These are phyloP conservation scores for Fusarium tjaetaba DNA, from an alignment of 2,329 filamentous ascomycete species.

Conservation along the genomic window DNA sequence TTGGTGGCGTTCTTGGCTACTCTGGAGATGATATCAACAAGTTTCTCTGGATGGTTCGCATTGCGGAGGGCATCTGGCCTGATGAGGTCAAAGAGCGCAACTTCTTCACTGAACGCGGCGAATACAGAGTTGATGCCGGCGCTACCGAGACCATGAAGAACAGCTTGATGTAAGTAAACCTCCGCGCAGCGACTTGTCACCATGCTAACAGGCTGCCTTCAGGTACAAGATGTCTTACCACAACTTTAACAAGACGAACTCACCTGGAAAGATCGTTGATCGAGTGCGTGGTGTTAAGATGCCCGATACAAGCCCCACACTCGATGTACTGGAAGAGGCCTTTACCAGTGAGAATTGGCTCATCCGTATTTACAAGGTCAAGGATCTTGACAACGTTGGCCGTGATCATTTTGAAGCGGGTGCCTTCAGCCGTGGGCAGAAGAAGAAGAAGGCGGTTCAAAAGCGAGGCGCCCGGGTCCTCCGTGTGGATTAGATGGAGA, in stretches of 20 bases:
- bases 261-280: constrained; percentile 87
- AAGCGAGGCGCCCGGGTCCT: constrained; percentile 77
- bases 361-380: constrained; percentile 99
- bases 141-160: constrained; percentile 98
- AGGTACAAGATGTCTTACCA: constrained; percentile 99
- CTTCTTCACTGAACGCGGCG: constrained; percentile 92
- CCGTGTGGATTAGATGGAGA: constrained; percentile 70
- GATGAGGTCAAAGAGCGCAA: constrained; percentile 97
- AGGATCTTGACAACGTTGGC: constrained; percentile 95
- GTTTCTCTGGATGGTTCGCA: constrained; percentile 99
- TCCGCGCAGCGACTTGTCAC: not conserved
- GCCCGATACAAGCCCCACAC: constrained; percentile 84
- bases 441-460: constrained; percentile 82
- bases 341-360: constrained; percentile 99
- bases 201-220: constrained; percentile 28
- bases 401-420: constrained; percentile 79
- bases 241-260: constrained; percentile 94
- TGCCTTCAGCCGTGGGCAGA: constrained; percentile 80
- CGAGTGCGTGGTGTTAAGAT: constrained; percentile 84
- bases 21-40: constrained; percentile 99
- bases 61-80: constrained; percentile 99
- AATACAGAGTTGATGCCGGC: constrained; percentile 93
- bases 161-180: constrained; percentile 88
- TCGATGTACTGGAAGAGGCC: constrained; percentile 93
- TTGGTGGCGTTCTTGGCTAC: constrained; percentile 94